These are phyloP conservation scores for Stipa capillata DNA, from an alignment of 176 grass and related monocot species.

Conservation along the genomic window DNA sequence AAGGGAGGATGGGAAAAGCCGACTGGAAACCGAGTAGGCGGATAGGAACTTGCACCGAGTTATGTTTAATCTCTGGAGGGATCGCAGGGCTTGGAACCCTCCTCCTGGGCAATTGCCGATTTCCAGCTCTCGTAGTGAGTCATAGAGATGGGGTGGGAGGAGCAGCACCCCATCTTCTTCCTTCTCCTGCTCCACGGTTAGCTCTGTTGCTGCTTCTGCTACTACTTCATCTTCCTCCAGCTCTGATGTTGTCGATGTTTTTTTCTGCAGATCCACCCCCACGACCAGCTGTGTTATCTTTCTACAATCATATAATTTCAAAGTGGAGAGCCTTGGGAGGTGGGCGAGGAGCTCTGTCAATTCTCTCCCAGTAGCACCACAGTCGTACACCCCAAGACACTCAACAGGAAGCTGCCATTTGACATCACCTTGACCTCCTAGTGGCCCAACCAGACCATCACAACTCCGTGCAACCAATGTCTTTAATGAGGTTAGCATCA, in stretches of 20 bases:
- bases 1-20: too few species aligned
- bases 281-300: background rate
- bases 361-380: background rate
- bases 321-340: background rate
- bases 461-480: accelerated
- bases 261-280: background rate
- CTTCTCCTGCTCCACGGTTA: background rate
- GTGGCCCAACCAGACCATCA: background rate
- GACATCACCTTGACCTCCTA: background rate
- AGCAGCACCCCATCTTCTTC: background rate
- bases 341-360: background rate
- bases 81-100: background rate
- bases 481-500: background rate
- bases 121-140: background rate
- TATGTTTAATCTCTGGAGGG: background rate
- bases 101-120: too few species aligned
- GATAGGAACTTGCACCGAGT: background rate
- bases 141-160: background rate
- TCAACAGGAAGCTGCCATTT: background rate
- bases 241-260: background rate
- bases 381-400: accelerated
- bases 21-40: background rate
- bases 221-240: background rate
- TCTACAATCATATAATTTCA: background rate
- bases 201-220: background rate